A percentile compares a stretch with the other conserved stretches of the same genome.
Conservation (phyloP, 352 stramenopile genomes). For the Globisporangium solare region DNA sequence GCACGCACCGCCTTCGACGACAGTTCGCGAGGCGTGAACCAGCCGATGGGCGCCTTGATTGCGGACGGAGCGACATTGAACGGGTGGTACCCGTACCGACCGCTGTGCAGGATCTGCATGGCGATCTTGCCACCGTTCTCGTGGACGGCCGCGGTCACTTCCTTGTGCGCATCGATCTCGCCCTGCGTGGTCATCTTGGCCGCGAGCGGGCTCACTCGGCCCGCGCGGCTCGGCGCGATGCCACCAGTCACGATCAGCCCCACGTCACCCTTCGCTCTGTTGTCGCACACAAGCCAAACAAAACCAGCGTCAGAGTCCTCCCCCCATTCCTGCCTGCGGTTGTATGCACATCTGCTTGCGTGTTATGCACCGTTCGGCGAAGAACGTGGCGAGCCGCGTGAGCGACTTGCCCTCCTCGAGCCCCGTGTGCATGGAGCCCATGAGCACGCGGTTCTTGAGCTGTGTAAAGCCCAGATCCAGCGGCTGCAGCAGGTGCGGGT, state of each 20-base stretch:
- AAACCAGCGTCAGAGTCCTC: neutral
- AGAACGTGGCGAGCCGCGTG: constrained; percentile 91
- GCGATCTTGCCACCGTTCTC: constrained; percentile 78
- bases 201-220: constrained; percentile 91
- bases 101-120: constrained; percentile 92
- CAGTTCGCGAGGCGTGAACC: constrained; percentile 88
- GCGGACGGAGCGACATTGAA: constrained; percentile 90
- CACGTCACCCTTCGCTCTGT: constrained; percentile 86
- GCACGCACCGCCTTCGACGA: constrained; percentile 71
- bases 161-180: constrained; percentile 88
- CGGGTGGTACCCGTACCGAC: constrained; percentile 96
- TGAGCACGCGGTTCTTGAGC: constrained; percentile 85
- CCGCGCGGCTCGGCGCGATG: constrained; percentile 92
- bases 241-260: constrained; percentile 94
- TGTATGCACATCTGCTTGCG: neutral
- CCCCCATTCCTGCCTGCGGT: neutral
- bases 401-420: constrained; percentile 82
- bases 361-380: constrained; percentile 75
- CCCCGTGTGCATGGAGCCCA: constrained; percentile 92
- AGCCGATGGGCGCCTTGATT: constrained; percentile 93
- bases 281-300: neutral
- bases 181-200: constrained; percentile 90
- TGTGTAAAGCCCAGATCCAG: constrained; percentile 78
- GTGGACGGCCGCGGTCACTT: constrained; percentile 94
- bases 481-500: constrained; percentile 68